Percentiles rank a stretch among this genome's conserved stretches.
Evolutionary conservation across 2,329 filamentous ascomycete species (phyloP).

Genomic region (Aspergillus aculeatinus): DNA sequence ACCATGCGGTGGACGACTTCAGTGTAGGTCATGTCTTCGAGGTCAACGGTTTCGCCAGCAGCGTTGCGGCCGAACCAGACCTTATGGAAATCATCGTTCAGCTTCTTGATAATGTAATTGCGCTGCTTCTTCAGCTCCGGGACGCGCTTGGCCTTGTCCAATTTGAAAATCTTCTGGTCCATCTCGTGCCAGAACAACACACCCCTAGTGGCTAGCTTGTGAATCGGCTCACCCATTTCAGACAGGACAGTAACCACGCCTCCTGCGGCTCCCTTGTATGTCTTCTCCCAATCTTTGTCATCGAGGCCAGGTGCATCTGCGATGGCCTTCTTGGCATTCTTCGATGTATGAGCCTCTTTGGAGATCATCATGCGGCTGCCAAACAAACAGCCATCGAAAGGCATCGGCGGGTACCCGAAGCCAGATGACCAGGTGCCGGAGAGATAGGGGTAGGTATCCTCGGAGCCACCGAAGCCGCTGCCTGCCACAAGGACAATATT

Average conservation of each 20-base stretch:
- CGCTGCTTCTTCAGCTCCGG: slow-evolving; percentile 84
- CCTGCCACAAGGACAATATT: slow-evolving; percentile 87
- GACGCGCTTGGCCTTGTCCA: slow-evolving; percentile 92
- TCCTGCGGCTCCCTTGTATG: slow-evolving; percentile 85
- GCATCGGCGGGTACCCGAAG: slow-evolving; percentile 88
- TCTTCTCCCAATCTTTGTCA: slow-evolving; percentile 85
- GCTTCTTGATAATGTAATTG: slow-evolving; percentile 88
- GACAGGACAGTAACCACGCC: slow-evolving; percentile 95
- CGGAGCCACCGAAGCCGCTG: slow-evolving; percentile 83
- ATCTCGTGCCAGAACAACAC: slow-evolving; percentile 98
- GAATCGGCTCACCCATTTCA: slow-evolving; percentile 99
- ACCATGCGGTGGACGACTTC: slow-evolving; percentile 86
- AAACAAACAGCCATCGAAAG: slow-evolving; percentile 86
- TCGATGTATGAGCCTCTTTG: slow-evolving; percentile 85
- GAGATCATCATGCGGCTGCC: slow-evolving; percentile 93
- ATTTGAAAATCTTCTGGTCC: slow-evolving; percentile 95
- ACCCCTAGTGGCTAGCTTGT: slow-evolving; percentile 96
- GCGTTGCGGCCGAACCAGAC: slow-evolving; percentile 92
- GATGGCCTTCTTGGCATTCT: slow-evolving; percentile 85
- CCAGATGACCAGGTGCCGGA: slow-evolving; percentile 84
- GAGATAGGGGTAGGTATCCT: slow-evolving; percentile 89
- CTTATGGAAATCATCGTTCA: slow-evolving; percentile 96
- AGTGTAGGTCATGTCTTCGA: slow-evolving; percentile 94
- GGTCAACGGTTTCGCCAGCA: slow-evolving; percentile 74
- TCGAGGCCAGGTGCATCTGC: slow-evolving; percentile 79